phyloP scores from a whole-genome alignment of 2,329 filamentous ascomycete genomes.

The Paecilomyces sp. region DNA sequence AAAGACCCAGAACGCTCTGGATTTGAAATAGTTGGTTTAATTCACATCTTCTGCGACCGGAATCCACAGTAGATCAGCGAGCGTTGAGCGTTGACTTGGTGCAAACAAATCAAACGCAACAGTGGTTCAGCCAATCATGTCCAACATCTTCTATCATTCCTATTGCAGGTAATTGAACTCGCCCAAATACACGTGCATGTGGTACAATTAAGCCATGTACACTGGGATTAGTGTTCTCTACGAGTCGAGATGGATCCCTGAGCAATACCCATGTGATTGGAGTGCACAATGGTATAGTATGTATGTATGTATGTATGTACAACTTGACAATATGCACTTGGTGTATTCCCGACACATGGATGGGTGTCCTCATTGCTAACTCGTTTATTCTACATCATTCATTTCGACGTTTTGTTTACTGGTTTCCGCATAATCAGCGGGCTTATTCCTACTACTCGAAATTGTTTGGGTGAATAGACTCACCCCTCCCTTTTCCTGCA shows the following conservation, averaged over 20 bases:
- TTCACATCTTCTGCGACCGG: background rate
- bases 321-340: background rate
- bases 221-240: background rate
- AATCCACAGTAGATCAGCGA: background rate
- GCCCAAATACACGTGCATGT: background rate
- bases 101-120: background rate
- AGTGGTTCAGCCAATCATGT: background rate
- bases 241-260: background rate
- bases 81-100: background rate
- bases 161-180: background rate
- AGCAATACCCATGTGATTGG: background rate
- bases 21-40: background rate
- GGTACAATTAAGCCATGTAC: background rate
- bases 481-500: slow-evolving; percentile 28
- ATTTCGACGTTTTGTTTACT: background rate
- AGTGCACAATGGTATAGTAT: background rate
- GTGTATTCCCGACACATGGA: background rate
- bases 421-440: background rate
- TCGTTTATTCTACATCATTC: background rate
- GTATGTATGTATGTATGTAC: background rate
- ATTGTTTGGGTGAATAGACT: slow-evolving; percentile 13
- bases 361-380: background rate
- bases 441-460: background rate
- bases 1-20: background rate
- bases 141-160: background rate